Conservation (phyloP, 2,329 filamentous ascomycete genomes). For the Aspergillus tamarii region DNA sequence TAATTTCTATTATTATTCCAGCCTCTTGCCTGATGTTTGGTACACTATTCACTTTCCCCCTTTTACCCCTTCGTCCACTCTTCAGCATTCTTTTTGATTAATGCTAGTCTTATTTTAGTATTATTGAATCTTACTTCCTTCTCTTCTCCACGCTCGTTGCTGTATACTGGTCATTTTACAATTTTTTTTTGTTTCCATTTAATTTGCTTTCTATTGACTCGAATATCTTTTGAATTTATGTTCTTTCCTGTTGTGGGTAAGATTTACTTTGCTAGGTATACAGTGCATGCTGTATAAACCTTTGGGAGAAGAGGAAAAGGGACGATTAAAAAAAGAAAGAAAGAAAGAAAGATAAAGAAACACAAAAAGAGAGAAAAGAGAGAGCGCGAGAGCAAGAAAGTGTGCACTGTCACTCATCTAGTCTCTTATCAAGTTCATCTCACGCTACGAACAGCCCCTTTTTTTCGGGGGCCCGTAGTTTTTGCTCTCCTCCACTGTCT, state of each 20-base stretch:
- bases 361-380: not conserved
- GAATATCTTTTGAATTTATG: not conserved
- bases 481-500: slow-evolving; percentile 4
- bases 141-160: not conserved
- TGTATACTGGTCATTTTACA: not conserved
- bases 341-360: not conserved
- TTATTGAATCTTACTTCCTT: not conserved
- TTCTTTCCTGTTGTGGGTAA: not conserved
- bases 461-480: slow-evolving; percentile 12
- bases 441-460: not conserved
- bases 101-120: not conserved
- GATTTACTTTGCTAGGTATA: not conserved
- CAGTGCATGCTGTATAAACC: not conserved
- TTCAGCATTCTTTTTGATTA: not conserved
- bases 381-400: too few relatives aligned
- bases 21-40: slow-evolving; percentile 1
- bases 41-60: not conserved
- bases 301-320: not conserved
- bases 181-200: not conserved
- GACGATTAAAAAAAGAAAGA: not conserved
- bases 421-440: not conserved
- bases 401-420: slow-evolving; percentile 2
- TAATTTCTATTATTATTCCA: slow-evolving; percentile 5
- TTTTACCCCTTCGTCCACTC: not conserved
- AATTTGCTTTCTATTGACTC: not conserved